Percentiles rank a stretch among this genome's conserved stretches.
phyloP scores from a whole-genome alignment of 1,139 yeast species.

The Arxiozyma telluris region DNA sequence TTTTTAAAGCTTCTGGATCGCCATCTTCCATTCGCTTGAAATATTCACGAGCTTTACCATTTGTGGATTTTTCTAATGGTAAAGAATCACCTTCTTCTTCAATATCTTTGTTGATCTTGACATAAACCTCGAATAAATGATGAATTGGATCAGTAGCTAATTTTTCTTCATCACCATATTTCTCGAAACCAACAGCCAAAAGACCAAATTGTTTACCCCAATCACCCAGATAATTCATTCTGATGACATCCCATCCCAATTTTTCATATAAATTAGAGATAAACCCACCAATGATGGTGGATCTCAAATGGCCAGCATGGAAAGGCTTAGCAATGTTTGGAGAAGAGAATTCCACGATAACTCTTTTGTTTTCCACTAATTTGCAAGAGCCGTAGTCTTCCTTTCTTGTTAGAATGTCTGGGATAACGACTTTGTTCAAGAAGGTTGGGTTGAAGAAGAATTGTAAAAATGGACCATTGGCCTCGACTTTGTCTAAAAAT shows the following conservation, averaged over 20 bases:
- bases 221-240: slow-evolving; percentile 94
- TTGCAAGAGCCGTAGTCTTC: slow-evolving; percentile 66
- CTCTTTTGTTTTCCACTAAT: slow-evolving; percentile 63
- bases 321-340: slow-evolving; percentile 99
- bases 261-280: slow-evolving; percentile 81
- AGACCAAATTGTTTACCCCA: slow-evolving; percentile 99
- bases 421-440: slow-evolving; percentile 59
- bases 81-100: slow-evolving; percentile 62
- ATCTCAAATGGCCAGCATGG: slow-evolving; percentile 98
- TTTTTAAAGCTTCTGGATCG: slow-evolving; percentile 63
- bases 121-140: slow-evolving; percentile 92
- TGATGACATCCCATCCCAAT: slow-evolving; percentile 80
- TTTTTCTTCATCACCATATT: slow-evolving; percentile 72
- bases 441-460: slow-evolving; percentile 67
- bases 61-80: slow-evolving; percentile 45
- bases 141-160: slow-evolving; percentile 77
- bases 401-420: slow-evolving; percentile 56
- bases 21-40: slow-evolving; percentile 94
- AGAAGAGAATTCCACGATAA: slow-evolving; percentile 84
- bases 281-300: slow-evolving; percentile 98
- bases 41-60: slow-evolving; percentile 78
- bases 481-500: slow-evolving; percentile 58
- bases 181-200: slow-evolving; percentile 83
- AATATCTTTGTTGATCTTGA: slow-evolving; percentile 72
- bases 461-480: slow-evolving; percentile 88